These are phyloP conservation scores for Magnusiomyces magnusii DNA, from an alignment of 1,139 yeast genomes.

Conservation along the genomic window DNA sequence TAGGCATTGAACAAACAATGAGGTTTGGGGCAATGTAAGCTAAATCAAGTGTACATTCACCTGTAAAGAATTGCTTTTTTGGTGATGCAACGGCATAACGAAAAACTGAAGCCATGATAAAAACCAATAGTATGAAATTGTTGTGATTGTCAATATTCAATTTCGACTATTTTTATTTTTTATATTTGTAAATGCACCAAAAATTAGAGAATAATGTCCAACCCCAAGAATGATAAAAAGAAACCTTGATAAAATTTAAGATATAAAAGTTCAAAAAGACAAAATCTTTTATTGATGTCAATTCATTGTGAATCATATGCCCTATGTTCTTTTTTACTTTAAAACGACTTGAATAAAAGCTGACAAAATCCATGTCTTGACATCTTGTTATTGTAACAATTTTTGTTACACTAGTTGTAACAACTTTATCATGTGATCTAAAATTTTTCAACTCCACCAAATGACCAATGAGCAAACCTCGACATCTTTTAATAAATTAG, in stretches of 20 bases:
- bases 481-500: background rate
- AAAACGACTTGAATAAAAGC: too few species aligned
- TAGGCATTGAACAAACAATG: constrained; percentile 72
- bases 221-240: too few species aligned
- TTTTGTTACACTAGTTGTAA: background rate
- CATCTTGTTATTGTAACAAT: background rate
- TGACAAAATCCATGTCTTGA: too few species aligned
- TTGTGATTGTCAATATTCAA: too few species aligned
- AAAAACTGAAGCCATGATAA: constrained; percentile 28
- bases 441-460: constrained; percentile 3
- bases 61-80: constrained; percentile 22
- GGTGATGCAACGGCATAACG: constrained; percentile 24
- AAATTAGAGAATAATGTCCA: too few species aligned
- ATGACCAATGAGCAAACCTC: background rate
- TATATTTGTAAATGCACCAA: too few species aligned
- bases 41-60: constrained; percentile 42
- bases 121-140: background rate
- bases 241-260: too few species aligned
- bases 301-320: too few species aligned
- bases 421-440: background rate
- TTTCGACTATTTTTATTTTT: too few species aligned
- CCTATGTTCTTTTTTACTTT: too few species aligned
- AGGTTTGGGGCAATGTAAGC: constrained; percentile 55
- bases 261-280: too few species aligned
- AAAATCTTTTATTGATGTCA: too few species aligned